Percentiles rank a stretch among this genome's conserved stretches.
Conservation (phyloP, 1,284 basidiomycete species). For the Athelia psychrophila region DNA sequence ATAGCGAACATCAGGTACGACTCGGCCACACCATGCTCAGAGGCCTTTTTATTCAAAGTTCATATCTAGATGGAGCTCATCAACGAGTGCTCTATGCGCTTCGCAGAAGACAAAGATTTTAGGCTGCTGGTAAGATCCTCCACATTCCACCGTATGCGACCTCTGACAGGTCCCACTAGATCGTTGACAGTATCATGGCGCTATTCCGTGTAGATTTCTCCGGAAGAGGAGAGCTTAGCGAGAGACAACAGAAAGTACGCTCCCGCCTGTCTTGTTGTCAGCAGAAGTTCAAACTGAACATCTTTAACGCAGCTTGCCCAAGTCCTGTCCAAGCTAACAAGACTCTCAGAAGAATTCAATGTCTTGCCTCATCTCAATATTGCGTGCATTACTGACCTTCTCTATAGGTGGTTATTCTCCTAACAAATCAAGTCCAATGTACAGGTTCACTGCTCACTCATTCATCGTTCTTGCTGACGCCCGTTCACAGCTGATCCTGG, state of each 20-base stretch:
- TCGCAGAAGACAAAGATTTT: constrained; percentile 82
- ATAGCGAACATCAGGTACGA: constrained; percentile 81
- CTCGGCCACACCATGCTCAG: not conserved
- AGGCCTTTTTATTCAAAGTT: constrained; percentile 8
- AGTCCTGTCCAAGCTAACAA: constrained; percentile 83
- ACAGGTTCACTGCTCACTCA: constrained; percentile 14
- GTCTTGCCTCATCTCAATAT: constrained; percentile 32
- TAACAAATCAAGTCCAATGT: constrained; percentile 94
- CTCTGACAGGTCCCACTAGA: constrained; percentile 39
- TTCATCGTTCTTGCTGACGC: constrained; percentile 1
- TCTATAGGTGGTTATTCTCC: constrained; percentile 75
- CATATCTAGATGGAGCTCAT: constrained; percentile 75
- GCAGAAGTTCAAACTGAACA: not conserved
- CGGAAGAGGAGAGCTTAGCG: constrained; percentile 88
- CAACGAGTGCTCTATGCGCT: constrained; percentile 79
- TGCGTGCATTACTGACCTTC: constrained; percentile 15
- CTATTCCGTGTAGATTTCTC: constrained; percentile 91
- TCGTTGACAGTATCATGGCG: constrained; percentile 94
- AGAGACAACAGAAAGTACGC: constrained; percentile 84
- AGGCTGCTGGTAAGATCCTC: constrained; percentile 53
- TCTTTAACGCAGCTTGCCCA: constrained; percentile 53
- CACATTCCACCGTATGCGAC: not conserved
- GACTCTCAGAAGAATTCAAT: constrained; percentile 89
- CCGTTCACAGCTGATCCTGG: constrained; percentile 77
- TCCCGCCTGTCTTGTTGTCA: not conserved